Percentiles rank a stretch among this genome's conserved stretches.
These are phyloP conservation scores for Blastocystis sp. DNA, from an alignment of 352 stramenopile species.

Conservation along the genomic window DNA sequence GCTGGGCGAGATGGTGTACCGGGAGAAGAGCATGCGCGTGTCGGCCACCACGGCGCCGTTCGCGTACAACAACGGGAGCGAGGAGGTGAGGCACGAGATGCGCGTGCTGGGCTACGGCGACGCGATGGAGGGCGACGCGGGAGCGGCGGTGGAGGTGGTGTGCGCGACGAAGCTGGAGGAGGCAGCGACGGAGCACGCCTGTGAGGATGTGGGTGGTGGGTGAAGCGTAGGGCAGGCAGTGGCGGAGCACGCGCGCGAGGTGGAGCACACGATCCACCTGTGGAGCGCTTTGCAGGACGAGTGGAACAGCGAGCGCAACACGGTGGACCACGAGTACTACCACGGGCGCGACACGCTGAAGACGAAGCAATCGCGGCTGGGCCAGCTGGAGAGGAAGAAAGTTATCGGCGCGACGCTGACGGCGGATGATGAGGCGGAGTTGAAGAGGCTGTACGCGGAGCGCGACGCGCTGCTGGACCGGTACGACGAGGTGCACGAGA, in stretches of 20 bases:
- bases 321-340: neutral
- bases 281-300: neutral
- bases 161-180: neutral
- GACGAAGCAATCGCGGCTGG: neutral
- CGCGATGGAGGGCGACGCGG: neutral
- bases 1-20: neutral
- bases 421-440: neutral
- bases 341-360: neutral
- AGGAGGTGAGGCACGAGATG: neutral
- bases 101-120: neutral
- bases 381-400: too few relatives aligned
- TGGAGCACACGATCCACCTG: neutral
- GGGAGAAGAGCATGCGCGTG: neutral
- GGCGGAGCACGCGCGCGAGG: neutral
- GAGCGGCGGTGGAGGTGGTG: neutral
- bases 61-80: neutral
- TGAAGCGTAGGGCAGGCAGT: neutral
- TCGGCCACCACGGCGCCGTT: neutral
- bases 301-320: neutral
- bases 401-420: too few relatives aligned
- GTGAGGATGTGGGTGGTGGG: neutral
- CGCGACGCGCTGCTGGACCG: neutral
- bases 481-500: too few relatives aligned
- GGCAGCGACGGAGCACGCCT: neutral
- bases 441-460: neutral